phyloP scores from a whole-genome alignment of 2,329 filamentous ascomycete species.

The Epichloe bromicola region DNA sequence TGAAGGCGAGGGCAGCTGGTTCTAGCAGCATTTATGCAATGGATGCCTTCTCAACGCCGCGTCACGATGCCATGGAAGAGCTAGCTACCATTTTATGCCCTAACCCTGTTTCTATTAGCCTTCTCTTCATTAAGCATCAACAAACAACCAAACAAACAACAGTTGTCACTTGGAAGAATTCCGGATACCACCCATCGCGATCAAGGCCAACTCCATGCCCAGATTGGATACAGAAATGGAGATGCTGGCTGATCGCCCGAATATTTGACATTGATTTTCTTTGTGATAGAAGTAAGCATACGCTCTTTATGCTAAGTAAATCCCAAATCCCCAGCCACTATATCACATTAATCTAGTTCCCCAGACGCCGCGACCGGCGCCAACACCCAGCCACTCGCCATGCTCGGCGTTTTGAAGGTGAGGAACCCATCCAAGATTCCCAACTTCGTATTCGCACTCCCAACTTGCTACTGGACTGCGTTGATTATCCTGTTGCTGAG shows the following conservation, averaged over 20 bases:
- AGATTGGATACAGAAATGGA: background rate
- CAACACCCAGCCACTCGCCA: conserved; percentile 75
- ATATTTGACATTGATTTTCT: background rate
- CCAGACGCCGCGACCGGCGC: conserved; percentile 71
- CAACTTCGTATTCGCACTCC: conserved; percentile 79
- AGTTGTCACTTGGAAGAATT: too few species aligned
- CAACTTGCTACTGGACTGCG: conserved; percentile 62
- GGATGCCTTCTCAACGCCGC: too few species aligned
- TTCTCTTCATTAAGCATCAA: too few species aligned
- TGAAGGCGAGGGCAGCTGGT: too few species aligned
- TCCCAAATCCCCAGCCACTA: background rate
- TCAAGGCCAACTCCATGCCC: too few species aligned
- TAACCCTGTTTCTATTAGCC: too few species aligned
- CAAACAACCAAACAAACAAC: too few species aligned
- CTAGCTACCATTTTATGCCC: too few species aligned
- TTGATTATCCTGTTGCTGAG: conserved; percentile 39
- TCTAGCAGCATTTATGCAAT: too few species aligned
- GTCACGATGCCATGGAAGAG: too few species aligned
- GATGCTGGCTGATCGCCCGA: background rate
- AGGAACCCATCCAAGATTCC: conserved; percentile 75
- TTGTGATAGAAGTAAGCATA: background rate
- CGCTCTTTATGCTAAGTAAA: background rate
- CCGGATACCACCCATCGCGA: too few species aligned
- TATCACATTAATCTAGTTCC: conserved; percentile 41
- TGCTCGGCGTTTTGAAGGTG: conserved; percentile 53